Percentiles rank a stretch among this genome's conserved stretches.
These are phyloP conservation scores for Pelargonium cotyledonis DNA, from an alignment of 441 rosid genomes.

Conservation along the genomic window DNA sequence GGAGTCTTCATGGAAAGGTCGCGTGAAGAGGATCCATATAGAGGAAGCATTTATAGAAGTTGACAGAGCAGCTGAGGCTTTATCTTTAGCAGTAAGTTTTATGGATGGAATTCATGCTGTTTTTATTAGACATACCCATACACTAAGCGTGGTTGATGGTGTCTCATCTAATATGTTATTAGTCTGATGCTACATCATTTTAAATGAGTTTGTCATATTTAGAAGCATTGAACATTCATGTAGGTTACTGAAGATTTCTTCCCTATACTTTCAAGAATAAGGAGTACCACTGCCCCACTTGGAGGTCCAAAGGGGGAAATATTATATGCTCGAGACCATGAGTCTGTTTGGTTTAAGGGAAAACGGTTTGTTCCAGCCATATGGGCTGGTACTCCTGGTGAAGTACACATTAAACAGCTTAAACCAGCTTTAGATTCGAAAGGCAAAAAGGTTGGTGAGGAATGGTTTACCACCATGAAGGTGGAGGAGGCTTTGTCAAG, in stretches of 20 bases:
- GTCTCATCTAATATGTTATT: not conserved
- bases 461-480: conserved; percentile 83
- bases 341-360: conserved; percentile 96
- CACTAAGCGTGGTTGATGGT: not conserved
- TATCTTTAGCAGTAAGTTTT: conserved; percentile 65
- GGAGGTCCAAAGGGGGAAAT: conserved; percentile 90
- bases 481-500: conserved; percentile 80
- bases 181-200: not conserved
- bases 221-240: conserved; percentile 18
- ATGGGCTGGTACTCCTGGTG: conserved; percentile 90
- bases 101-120: conserved; percentile 5
- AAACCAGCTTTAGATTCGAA: conserved; percentile 82
- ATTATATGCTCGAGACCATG: conserved; percentile 83
- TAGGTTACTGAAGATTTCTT: conserved; percentile 79
- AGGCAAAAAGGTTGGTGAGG: conserved; percentile 96
- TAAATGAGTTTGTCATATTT: not conserved
- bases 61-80: conserved; percentile 56
- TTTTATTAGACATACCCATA: conserved; percentile 11
- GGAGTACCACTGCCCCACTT: conserved; percentile 64
- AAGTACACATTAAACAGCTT: conserved; percentile 89
- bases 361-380: conserved; percentile 67
- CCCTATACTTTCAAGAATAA: conserved; percentile 73
- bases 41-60: conserved; percentile 61
- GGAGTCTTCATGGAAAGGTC: conserved; percentile 86
- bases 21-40: conserved; percentile 72